Evolutionary conservation across 371 early-diverging fungal species (phyloP).

Genomic region (Syncephalastrum contaminatum): DNA sequence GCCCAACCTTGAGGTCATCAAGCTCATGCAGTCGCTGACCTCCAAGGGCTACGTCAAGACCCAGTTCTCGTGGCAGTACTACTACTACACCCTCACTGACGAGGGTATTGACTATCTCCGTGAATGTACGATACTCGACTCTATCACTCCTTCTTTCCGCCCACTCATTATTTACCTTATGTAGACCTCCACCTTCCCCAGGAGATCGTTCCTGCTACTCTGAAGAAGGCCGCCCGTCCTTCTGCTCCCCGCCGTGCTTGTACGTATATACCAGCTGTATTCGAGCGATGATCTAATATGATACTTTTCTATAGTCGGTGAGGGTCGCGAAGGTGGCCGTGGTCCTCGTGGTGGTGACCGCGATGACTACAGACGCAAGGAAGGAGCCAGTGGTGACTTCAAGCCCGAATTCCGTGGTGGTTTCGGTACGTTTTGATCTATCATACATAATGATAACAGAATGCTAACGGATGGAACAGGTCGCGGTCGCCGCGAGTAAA

Average conservation of each 20-base stretch:
- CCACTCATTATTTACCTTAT: constrained; percentile 5
- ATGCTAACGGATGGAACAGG: constrained; percentile 16
- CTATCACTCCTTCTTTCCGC: not conserved
- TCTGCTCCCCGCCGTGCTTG: constrained; percentile 70
- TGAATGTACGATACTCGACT: constrained; percentile 55
- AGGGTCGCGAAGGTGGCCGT: constrained; percentile 56
- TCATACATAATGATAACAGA: not conserved
- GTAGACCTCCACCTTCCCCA: constrained; percentile 91
- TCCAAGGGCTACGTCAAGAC: constrained; percentile 96
- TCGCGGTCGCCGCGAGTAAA: constrained; percentile 52
- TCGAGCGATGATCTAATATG: not conserved
- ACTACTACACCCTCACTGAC: constrained; percentile 98
- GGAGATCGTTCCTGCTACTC: constrained; percentile 96
- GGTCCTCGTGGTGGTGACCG: constrained; percentile 66
- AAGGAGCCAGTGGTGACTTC: constrained; percentile 91
- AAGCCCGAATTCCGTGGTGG: constrained; percentile 94
- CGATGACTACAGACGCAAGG: constrained; percentile 92
- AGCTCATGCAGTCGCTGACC: constrained; percentile 95
- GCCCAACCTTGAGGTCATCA: constrained; percentile 98
- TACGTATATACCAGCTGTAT: constrained; percentile 26
- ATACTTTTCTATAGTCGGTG: constrained; percentile 28
- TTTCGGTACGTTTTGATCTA: constrained; percentile 50
- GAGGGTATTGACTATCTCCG: constrained; percentile 98
- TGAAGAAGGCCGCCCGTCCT: constrained; percentile 88
- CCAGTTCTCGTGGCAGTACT: constrained; percentile 99